phyloP scores from a whole-genome alignment of 2,329 filamentous ascomycete species.

The Penicillium concentricum region DNA sequence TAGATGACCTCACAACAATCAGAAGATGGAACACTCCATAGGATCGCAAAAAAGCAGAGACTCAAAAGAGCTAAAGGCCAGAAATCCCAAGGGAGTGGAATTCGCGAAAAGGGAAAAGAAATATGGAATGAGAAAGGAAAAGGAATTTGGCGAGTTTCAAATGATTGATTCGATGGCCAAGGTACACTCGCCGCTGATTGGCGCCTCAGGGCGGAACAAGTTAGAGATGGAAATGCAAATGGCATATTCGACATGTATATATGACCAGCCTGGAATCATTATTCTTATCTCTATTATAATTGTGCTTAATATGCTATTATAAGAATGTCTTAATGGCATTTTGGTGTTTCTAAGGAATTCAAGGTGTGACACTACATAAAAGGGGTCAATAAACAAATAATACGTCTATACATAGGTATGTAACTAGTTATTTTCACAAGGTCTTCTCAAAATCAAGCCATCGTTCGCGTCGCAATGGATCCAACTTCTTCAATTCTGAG shows the following conservation, averaged over 20 bases:
- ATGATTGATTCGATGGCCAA: conserved; percentile 19
- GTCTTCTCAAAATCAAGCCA: conserved; percentile 68
- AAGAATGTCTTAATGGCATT: neutral
- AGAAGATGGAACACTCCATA: conserved; percentile 18
- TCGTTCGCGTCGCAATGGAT: conserved; percentile 70
- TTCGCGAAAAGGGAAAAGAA: conserved; percentile 1
- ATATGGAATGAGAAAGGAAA: conserved; percentile 14
- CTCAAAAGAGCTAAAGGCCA: neutral
- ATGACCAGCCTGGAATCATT: neutral
- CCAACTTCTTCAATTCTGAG: conserved; percentile 63
- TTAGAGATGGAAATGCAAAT: conserved; percentile 17
- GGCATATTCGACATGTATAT: neutral
- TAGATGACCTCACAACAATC: conserved; percentile 17
- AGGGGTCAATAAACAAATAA: conserved; percentile 5
- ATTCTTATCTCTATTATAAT: neutral
- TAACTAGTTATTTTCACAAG: conserved; percentile 31
- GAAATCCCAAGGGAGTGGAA: neutral
- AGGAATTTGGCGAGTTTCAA: conserved; percentile 16
- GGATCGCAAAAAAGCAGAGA: conserved; percentile 9
- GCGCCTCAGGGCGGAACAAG: conserved; percentile 14
- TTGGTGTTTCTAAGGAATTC: neutral
- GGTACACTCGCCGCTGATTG: conserved; percentile 23
- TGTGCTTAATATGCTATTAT: conserved; percentile 1
- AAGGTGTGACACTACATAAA: neutral
- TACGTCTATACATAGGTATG: neutral